Evolutionary conservation across 2,329 filamentous ascomycete genomes (phyloP).

Genomic region (Acrodontium crateriforme): DNA sequence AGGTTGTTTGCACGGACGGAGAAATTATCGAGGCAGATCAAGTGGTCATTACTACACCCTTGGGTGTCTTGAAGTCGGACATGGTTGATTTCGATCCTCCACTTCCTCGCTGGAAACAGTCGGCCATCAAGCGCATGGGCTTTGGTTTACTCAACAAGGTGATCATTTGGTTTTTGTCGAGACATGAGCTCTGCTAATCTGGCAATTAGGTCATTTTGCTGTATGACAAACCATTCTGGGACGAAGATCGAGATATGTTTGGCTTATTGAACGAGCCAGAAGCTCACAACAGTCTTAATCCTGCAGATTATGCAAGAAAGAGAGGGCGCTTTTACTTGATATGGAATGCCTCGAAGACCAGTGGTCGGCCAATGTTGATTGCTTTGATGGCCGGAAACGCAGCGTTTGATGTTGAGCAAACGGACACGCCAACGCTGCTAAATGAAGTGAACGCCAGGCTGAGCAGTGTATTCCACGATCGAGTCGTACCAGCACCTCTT

Average conservation of each 20-base stretch:
- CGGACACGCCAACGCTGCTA: slow-evolving; percentile 61
- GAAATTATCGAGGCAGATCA: slow-evolving; percentile 68
- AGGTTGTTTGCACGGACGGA: slow-evolving; percentile 65
- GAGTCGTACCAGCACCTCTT: slow-evolving; percentile 56
- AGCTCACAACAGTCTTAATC: slow-evolving; percentile 55
- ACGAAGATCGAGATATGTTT: slow-evolving; percentile 79
- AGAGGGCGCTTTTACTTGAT: slow-evolving; percentile 95
- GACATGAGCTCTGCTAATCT: slow-evolving; percentile 6
- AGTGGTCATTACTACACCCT: slow-evolving; percentile 77
- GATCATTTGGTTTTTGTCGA: neutral
- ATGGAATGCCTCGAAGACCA: slow-evolving; percentile 88
- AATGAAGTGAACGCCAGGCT: slow-evolving; percentile 68
- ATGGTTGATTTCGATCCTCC: slow-evolving; percentile 76
- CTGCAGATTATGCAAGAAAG: slow-evolving; percentile 62
- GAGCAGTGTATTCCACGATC: slow-evolving; percentile 54
- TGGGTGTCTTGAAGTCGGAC: slow-evolving; percentile 81
- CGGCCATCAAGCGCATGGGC: slow-evolving; percentile 68
- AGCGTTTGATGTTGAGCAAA: slow-evolving; percentile 72
- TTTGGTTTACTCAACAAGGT: slow-evolving; percentile 90
- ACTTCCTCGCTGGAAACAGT: slow-evolving; percentile 74
- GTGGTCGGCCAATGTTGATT: slow-evolving; percentile 70
- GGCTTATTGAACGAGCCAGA: slow-evolving; percentile 69
- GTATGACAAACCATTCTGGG: slow-evolving; percentile 85
- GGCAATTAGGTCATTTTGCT: slow-evolving; percentile 54
- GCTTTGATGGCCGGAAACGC: slow-evolving; percentile 94